phyloP scores from a whole-genome alignment of 2,329 filamentous ascomycete genomes.

The Cytospora schulzeri region DNA sequence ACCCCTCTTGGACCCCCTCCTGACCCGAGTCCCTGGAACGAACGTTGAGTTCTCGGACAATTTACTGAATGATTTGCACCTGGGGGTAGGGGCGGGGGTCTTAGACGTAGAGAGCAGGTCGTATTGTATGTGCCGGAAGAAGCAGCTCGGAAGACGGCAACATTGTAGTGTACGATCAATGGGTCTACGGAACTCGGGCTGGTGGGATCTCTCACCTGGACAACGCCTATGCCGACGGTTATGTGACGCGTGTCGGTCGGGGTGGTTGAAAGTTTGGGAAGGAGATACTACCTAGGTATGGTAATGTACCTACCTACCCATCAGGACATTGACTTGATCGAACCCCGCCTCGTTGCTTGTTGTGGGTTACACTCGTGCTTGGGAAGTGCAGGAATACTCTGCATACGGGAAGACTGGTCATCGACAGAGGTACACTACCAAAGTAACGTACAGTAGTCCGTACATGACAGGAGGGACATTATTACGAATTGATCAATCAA shows the following conservation, averaged over 20 bases:
- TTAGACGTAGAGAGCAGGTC: neutral
- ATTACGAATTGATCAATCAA: neutral
- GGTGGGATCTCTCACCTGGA: no score
- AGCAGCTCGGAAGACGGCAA: neutral
- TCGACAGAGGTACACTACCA: neutral
- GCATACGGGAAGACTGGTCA: no score
- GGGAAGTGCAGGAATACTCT: no score
- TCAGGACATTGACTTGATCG: neutral
- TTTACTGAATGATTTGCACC: neutral
- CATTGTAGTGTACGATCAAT: no score
- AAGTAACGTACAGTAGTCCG: neutral
- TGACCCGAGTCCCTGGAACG: neutral
- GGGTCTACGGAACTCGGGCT: neutral
- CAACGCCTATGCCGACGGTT: neutral
- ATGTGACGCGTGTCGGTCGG: neutral
- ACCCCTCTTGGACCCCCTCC: neutral
- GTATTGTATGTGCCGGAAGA: neutral
- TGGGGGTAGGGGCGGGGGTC: neutral
- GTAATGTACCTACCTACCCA: neutral
- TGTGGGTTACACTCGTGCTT: no score
- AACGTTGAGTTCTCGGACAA: neutral
- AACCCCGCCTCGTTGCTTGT: neutral
- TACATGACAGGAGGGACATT: neutral
- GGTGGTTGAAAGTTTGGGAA: neutral
- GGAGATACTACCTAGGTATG: neutral